A percentile compares a stretch with the other conserved stretches of the same genome.
These are phyloP conservation scores for Debaryomyces castellii DNA, from an alignment of 805 yeast species.

Conservation along the genomic window DNA sequence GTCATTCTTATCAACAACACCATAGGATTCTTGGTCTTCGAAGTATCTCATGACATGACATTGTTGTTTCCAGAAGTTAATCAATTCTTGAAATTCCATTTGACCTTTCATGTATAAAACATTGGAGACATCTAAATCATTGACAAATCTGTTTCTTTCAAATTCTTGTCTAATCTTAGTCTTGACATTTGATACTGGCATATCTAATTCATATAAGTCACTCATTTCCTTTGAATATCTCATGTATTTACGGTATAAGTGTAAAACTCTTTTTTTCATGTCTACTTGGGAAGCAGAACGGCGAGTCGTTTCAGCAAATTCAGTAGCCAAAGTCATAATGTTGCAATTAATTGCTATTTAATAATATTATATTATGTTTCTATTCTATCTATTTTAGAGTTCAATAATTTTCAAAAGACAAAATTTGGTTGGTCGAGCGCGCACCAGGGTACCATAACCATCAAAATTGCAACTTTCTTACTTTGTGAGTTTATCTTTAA, in stretches of 20 bases:
- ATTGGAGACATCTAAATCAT: conserved; percentile 63
- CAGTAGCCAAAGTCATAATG: conserved; percentile 67
- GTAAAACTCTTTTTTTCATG: conserved; percentile 61
- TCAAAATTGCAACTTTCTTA: conserved; percentile 2
- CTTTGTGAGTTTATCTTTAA: conserved; percentile 6
- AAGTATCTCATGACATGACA: conserved; percentile 83
- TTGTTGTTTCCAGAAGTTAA: conserved; percentile 88
- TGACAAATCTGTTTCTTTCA: conserved; percentile 77
- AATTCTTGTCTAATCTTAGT: conserved; percentile 88
- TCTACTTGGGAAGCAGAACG: conserved; percentile 61
- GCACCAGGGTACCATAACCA: conserved; percentile 5
- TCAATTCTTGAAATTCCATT: conserved; percentile 86
- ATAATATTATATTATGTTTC: not conserved
- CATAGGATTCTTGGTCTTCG: conserved; percentile 60
- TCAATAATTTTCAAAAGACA: conserved; percentile 10
- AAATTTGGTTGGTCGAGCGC: conserved; percentile 23
- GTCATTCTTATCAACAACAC: conserved; percentile 53
- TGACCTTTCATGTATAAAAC: conserved; percentile 78
- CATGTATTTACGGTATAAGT: conserved; percentile 70
- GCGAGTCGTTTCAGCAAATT: conserved; percentile 79
- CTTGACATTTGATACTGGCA: conserved; percentile 75
- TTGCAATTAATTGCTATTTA: not conserved
- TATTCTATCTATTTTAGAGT: conserved; percentile 1
- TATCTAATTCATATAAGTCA: conserved; percentile 68
- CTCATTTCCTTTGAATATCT: conserved; percentile 60